A percentile compares a stretch with the other conserved stretches of the same genome.
Conservation (phyloP, 495 filamentous ascomycete species). For the Penicillium robsamsonii region DNA sequence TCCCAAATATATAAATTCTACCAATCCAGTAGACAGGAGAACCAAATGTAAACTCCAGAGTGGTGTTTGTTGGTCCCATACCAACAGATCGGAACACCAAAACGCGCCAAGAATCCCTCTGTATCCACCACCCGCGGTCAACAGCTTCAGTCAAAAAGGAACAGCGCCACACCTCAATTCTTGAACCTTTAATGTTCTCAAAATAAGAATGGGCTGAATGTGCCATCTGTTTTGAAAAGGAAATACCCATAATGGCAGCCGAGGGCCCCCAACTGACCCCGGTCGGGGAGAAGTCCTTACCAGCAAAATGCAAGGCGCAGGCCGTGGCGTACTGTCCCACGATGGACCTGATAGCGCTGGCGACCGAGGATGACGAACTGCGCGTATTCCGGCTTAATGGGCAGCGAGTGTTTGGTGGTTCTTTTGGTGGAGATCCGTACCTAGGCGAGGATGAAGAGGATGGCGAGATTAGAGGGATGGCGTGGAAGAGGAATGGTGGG, state of each 20-base stretch:
- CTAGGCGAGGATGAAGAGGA: conserved; percentile 49
- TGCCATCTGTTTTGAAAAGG: not conserved
- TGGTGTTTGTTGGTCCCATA: not conserved
- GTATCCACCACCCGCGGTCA: conserved; percentile 26
- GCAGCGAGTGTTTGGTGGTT: conserved; percentile 63
- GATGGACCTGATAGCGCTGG: conserved; percentile 75
- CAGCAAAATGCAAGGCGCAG: conserved; percentile 52
- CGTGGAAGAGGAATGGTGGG: conserved; percentile 81
- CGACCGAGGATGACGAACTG: conserved; percentile 61
- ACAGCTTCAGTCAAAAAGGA: conserved; percentile 21
- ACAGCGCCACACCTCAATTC: conserved; percentile 1
- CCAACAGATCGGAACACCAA: not conserved
- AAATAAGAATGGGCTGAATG: conserved; percentile 26
- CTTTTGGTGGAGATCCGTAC: conserved; percentile 47
- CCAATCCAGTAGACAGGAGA: not conserved
- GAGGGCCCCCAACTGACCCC: conserved; percentile 37
- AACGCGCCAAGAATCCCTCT: conserved; percentile 34
- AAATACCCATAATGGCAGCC: conserved; percentile 25
- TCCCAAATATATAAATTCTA: not conserved
- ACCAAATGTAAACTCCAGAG: not conserved
- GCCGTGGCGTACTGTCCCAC: conserved; percentile 73
- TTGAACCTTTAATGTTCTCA: conserved; percentile 2
- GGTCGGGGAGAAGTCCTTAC: conserved; percentile 57
- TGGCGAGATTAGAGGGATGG: conserved; percentile 54
- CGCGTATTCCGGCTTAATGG: conserved; percentile 67